Base-by-base conservation (phyloP, 148 eudicot genomes). In the Rhododendron ferrugineum region DNA sequence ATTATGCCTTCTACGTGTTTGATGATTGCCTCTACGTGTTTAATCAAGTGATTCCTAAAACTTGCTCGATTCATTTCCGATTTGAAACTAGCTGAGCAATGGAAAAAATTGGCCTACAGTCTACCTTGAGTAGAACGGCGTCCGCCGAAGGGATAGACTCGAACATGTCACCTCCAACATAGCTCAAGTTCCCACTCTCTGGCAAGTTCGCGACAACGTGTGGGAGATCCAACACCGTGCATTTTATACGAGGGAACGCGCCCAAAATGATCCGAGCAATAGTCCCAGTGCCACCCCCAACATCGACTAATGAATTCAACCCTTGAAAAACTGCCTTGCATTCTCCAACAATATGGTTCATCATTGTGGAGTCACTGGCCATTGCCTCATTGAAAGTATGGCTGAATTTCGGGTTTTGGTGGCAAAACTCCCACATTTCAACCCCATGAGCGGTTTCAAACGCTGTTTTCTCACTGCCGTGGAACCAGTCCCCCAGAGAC, bases 211-310 rank as follows among this genome's bases (percentile, higher is more conserved):
- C 6, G 11, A 79, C 66, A 8, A 52, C 66, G 2, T 32, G 82
- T 9, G 64, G 82, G 30, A 50, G 82, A 30, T 79, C 64, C 30
- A 79, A 50, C 23, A 79, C 82, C 16, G 82, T 79, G 82, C 82
- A 79, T 79, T 79, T 79, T 50, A 79, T 79, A 49, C 8, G 82
- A 49, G 82, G 82, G 82, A 50, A 79, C 0, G 64, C 64, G 13
- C 50, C 64, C 42, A 30, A 52, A 79, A 79, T 79, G 66, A 50
- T 79, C 82, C 8, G 28, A 40, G 64, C 58, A 50, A 50, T 42
- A 60, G 11, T 1, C 5, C 82, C 82, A 15, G 64, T 79, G 64
- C 82, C 82, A 23, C 82, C 82, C 42, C 82, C 82, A 6, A 79
- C 44, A 79, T 79, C 82, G 6, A 79, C 82, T 20, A 79, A 16